A percentile compares a stretch with the other conserved stretches of the same genome.
phyloP scores from a whole-genome alignment of 1,284 basidiomycete genomes.

The Irpex rosettiformis region DNA sequence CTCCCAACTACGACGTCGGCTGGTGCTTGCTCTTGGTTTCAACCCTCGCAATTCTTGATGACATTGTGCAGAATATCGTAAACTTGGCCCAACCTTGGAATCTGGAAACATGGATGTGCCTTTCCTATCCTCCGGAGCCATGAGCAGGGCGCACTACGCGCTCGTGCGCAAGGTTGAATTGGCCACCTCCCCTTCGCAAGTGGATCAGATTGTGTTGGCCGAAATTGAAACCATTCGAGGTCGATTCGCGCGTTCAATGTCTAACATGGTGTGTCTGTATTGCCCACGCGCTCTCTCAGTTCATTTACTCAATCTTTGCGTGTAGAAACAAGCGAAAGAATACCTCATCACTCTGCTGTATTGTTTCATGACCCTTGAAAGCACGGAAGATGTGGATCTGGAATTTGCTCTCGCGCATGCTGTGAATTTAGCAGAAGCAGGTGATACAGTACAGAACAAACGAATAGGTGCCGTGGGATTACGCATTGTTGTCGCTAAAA shows the following conservation, averaged over 20 bases:
- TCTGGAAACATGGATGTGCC: slow-evolving; percentile 71
- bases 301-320: background rate
- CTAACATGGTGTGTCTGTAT: slow-evolving; percentile 21
- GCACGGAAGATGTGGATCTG: slow-evolving; percentile 42
- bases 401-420: slow-evolving; percentile 71
- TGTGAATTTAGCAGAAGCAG: slow-evolving; percentile 67
- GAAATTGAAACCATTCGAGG: slow-evolving; percentile 57
- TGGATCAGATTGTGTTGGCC: slow-evolving; percentile 52
- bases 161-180: slow-evolving; percentile 69
- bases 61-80: too few species aligned
- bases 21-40: too few species aligned
- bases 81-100: too few species aligned
- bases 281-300: background rate
- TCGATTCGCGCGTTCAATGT: slow-evolving; percentile 43
- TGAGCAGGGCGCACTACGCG: slow-evolving; percentile 67
- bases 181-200: slow-evolving; percentile 47
- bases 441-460: slow-evolving; percentile 57
- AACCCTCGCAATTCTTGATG: too few species aligned
- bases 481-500: background rate
- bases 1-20: background rate
- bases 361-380: slow-evolving; percentile 45
- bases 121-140: slow-evolving; percentile 70
- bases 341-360: slow-evolving; percentile 64
- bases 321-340: slow-evolving; percentile 46
- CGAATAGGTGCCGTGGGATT: slow-evolving; percentile 50